Evolutionary conservation across 2,329 filamentous ascomycete species (phyloP), one percentile per base, ranked within the genome.

Genomic region (Aspergillus ochraceoroseus): DNA sequence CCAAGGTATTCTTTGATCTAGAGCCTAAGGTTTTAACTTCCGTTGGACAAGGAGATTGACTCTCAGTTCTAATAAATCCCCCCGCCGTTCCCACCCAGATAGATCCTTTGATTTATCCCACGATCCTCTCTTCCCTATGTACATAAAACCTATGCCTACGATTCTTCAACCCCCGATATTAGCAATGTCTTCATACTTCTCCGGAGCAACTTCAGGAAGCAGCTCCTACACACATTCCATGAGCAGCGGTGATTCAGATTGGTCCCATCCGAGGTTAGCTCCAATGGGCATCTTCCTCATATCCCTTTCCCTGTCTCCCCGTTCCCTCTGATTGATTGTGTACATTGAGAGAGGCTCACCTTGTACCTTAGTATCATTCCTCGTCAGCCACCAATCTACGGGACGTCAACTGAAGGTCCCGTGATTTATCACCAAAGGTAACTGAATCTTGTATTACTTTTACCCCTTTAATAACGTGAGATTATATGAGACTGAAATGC

Each of bases 401-500:
- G 50, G 32, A 43, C 51, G 37, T 50, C 60, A 26, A 49, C 53
- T 28, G 52, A 53, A 28, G 31, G 50, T 38, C 58, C 61, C 23
- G 42, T 62, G 32, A 53, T 64, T 13, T 64, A 63, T 46, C 61
- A 63, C 30, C 58, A 56, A 65, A 65, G 63, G 63, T 65, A 63
- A 36, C 43, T 39, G 35, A 39, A 41, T 34, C 29, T 34, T 36
- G 30, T 43, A 22, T 43, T 14, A 18, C 14, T 8, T 30, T 38
- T 33, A 13, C 26, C 26, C 32, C 38, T 28, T 20, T 14, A 27
- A 29, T 38, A 30, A 14, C 29, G 42, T 15, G 18, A 44, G 50
- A 38, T 32, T 23, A 15, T 35, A 32, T 45, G 30, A 29, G 46
- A 39, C 50, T 51, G 42, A 57, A 35, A 38, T n/a, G 19, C 8